These are phyloP conservation scores for Pinus taeda DNA, from an alignment of 75 land plant genomes.

Conservation along the genomic window DNA sequence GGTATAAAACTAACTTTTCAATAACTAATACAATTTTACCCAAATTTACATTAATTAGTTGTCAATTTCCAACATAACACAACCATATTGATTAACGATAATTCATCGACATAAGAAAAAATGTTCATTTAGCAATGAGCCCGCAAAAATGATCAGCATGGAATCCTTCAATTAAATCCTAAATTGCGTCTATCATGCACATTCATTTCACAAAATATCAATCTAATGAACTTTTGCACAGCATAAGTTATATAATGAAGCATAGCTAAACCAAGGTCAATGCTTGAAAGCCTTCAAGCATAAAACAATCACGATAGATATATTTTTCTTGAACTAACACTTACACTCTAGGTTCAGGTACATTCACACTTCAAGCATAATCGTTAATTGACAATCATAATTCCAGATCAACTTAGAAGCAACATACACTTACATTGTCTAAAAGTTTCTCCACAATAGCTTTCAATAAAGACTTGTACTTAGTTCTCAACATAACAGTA, in stretches of 20 bases:
- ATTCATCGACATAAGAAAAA: not conserved
- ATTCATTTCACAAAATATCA: not conserved
- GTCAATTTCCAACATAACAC: no score
- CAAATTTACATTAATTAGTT: no score
- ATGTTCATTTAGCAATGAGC: not conserved
- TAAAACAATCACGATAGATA: not conserved
- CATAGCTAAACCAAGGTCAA: not conserved
- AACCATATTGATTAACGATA: not conserved
- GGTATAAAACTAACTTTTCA: no score
- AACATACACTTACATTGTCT: constrained; percentile 58
- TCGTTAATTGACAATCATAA: no score
- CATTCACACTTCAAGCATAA: no score
- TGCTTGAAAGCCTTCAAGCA: not conserved
- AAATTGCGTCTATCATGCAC: not conserved
- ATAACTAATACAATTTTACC: no score
- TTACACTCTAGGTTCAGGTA: no score
- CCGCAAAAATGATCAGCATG: not conserved
- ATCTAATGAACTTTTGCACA: not conserved
- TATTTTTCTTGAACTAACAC: no score
- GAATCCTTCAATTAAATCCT: no score
- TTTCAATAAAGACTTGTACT: constrained; percentile 81
- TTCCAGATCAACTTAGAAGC: not conserved
- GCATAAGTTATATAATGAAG: not conserved
- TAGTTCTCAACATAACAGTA: constrained; percentile 76
- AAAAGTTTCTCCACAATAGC: constrained; percentile 81